Conservation (phyloP, 2,329 filamentous ascomycete genomes). For the Chaetomium sp. region DNA sequence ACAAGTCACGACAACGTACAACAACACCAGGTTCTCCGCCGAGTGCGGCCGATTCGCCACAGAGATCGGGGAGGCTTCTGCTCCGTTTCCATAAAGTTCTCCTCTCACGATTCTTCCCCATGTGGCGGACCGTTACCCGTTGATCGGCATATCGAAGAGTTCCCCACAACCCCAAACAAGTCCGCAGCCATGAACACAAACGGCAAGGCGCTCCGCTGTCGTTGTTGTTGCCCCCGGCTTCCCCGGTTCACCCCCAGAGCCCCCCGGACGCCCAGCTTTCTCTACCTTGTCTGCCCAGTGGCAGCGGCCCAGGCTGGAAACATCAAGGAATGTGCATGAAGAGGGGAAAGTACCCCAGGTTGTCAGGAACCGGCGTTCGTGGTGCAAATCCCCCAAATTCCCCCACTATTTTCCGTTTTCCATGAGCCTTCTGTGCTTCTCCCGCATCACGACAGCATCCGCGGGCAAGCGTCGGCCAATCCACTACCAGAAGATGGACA, state of each 20-base stretch:
- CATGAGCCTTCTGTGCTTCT: not conserved
- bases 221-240: not conserved
- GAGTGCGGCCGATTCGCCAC: not conserved
- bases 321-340: conserved; percentile 19
- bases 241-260: not conserved
- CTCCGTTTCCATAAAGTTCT: conserved; percentile 6
- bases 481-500: conserved; percentile 19
- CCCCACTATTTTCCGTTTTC: not conserved
- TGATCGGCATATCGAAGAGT: conserved; percentile 9
- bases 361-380: conserved; percentile 10
- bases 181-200: not conserved
- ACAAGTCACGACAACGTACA: no score
- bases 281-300: no score
- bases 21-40: not conserved
- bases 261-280: no score
- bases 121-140: conserved; percentile 6
- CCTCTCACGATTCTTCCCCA: not conserved
- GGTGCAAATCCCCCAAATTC: conserved; percentile 19
- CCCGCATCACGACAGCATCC: not conserved
- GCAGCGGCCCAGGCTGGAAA: not conserved
- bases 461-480: conserved; percentile 15
- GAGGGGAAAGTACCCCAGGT: conserved; percentile 22
- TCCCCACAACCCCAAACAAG: conserved; percentile 9
- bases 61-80: conserved; percentile 3
- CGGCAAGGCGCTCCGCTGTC: not conserved